phyloP scores from a whole-genome alignment of 108 stramenopile genomes.

The Fragilaria radians region DNA sequence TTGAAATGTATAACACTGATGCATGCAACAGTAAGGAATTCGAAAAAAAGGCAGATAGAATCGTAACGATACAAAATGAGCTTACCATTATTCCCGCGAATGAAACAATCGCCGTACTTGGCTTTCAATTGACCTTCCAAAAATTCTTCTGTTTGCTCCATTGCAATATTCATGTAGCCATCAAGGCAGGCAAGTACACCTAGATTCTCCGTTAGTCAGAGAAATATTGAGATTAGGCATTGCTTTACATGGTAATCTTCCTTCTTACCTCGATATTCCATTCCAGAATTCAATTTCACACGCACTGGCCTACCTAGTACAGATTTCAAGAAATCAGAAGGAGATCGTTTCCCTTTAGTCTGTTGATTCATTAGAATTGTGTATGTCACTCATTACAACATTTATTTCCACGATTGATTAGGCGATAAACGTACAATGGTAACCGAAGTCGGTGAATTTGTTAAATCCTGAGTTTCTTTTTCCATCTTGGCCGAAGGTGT shows the following conservation, averaged over 20 bases:
- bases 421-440: no score
- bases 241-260: no score
- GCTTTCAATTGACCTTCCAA: constrained; percentile 96
- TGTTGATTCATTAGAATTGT: background rate
- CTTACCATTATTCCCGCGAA: constrained; percentile 97
- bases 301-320: constrained; percentile 89
- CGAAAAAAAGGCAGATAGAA: background rate
- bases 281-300: constrained; percentile 96
- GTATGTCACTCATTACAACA: no score
- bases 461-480: no score
- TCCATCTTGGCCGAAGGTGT: no score
- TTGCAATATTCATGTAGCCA: constrained; percentile 99
- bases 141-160: constrained; percentile 99
- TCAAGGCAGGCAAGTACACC: constrained; percentile 97
- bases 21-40: background rate
- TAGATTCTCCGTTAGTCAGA: constrained; percentile 2
- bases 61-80: background rate
- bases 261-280: constrained; percentile 83
- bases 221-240: no score
- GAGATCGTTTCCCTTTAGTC: constrained; percentile 45
- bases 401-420: no score
- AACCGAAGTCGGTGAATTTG: no score
- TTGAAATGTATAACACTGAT: constrained; percentile 65
- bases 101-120: constrained; percentile 98
- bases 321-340: constrained; percentile 83